Conservation (phyloP, 805 yeast genomes). For the Starmerella bombi region DNA sequence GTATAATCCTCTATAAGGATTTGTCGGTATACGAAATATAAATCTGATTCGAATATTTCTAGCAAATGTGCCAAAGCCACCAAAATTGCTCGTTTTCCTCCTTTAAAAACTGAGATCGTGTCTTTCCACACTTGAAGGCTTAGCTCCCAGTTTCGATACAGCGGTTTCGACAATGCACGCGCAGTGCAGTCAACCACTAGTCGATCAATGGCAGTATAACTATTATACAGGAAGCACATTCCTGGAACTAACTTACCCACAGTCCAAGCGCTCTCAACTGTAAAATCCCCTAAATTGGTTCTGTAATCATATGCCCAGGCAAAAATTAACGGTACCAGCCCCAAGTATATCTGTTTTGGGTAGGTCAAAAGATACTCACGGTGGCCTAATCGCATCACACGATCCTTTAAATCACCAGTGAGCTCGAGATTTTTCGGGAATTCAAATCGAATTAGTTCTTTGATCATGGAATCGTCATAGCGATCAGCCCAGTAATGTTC, state of each 20-base stretch:
- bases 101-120: constrained; percentile 46
- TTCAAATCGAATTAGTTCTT: constrained; percentile 37
- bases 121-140: constrained; percentile 59
- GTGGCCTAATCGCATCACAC: constrained; percentile 53
- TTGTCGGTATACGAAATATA: constrained; percentile 19
- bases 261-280: constrained; percentile 87
- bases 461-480: constrained; percentile 40
- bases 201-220: constrained; percentile 35
- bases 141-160: constrained; percentile 58
- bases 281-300: constrained; percentile 56
- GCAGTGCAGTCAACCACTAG: constrained; percentile 50
- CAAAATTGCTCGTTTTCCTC: constrained; percentile 57
- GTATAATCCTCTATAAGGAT: constrained; percentile 21
- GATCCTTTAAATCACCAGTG: constrained; percentile 47
- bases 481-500: constrained; percentile 82
- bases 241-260: constrained; percentile 79
- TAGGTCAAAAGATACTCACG: constrained; percentile 45
- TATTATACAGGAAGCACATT: constrained; percentile 51
- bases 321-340: constrained; percentile 55
- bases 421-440: constrained; percentile 33
- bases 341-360: constrained; percentile 44
- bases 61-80: constrained; percentile 46
- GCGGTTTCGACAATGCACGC: constrained; percentile 66
- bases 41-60: constrained; percentile 48
- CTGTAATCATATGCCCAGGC: constrained; percentile 63